phyloP scores from a whole-genome alignment of 1,139 yeast species.

The Candida sp. region DNA sequence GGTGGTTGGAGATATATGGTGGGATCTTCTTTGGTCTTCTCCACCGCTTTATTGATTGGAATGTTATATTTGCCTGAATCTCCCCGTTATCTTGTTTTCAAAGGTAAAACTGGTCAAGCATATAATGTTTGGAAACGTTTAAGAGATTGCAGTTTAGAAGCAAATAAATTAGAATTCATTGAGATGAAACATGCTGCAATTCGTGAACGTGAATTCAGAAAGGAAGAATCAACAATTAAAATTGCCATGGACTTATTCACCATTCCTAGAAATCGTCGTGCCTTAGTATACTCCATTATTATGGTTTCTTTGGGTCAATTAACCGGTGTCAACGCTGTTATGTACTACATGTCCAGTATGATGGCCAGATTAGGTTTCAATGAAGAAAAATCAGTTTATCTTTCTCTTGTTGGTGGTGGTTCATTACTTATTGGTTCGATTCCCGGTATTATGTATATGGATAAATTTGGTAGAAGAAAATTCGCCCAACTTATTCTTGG shows the following conservation, averaged over 20 bases:
- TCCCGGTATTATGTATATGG: conserved; percentile 61
- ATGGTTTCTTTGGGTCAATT: conserved; percentile 58
- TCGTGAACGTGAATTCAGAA: conserved; percentile 22
- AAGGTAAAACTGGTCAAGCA: conserved; percentile 48
- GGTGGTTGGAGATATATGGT: conserved; percentile 63
- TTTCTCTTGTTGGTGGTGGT: conserved; percentile 64
- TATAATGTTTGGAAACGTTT: conserved; percentile 52
- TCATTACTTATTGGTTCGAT: conserved; percentile 56
- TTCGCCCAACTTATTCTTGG: conserved; percentile 43
- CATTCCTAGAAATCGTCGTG: conserved; percentile 55
- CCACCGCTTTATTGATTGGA: conserved; percentile 47
- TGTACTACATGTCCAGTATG: conserved; percentile 54
- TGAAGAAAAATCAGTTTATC: conserved; percentile 43
- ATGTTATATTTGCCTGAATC: conserved; percentile 48
- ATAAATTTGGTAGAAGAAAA: conserved; percentile 51
- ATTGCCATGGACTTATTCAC: conserved; percentile 47
- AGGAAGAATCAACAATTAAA: conserved; percentile 21
- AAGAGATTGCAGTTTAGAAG: conserved; percentile 37
- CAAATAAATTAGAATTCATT: conserved; percentile 47
- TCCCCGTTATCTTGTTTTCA: conserved; percentile 51
- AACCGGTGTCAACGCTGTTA: conserved; percentile 55
- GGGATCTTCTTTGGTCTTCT: conserved; percentile 56
- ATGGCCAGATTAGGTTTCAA: conserved; percentile 46
- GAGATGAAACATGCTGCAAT: conserved; percentile 36
- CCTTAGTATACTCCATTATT: conserved; percentile 49